Evolutionary conservation across 345 rosid species (phyloP), one percentile per base, ranked within the genome.

Genomic region (Pelargonium nanum): DNA sequence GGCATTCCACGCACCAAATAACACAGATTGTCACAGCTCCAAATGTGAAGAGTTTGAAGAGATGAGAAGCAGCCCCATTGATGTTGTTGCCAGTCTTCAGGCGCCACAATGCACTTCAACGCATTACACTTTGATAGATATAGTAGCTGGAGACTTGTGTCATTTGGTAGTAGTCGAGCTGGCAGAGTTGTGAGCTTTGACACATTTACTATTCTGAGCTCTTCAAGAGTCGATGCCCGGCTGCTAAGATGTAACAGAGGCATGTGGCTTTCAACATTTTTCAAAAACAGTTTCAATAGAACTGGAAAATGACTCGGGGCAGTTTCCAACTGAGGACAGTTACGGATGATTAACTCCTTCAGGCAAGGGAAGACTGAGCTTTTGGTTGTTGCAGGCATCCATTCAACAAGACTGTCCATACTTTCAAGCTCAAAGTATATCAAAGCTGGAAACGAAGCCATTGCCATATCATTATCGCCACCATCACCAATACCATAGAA

Each of bases 321-420:
- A n/a, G 19, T 54, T 59, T 23, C 50, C 26, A 70, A 52, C 32
- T 0, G 20, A 4, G 19, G 4, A 51, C 74, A 65, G 0, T 2
- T 4, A 0, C 5, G 0, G 34, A 70, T 60, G 6, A 26, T 26
- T 26, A 65, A 19, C 2, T 48, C 57, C 26, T 64, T 23, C 1
- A 70, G 74, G 58, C 61, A 55, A 60, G 69, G 69, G 28, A 65
- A 65, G 1, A 45, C 26, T 8, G 2, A 56, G 0, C 28, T 20
- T 44, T 16, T 4, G 1, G 10, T 22, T 12, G 24, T 28, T 26
- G 65, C 28, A 12, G 24, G 26, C 19, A 0, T 26, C 73, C 68
- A 64, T 44, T 59, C 60, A 5, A 23, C 19, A 32, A 70, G 64
- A 0, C 28, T 12, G 0, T 24, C 17, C 66, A 70, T 65, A 1